Percentiles rank a stretch among this genome's conserved stretches.
Evolutionary conservation across 768 basidiomycete species (phyloP).

Genomic region (Amanita pallidorosea): DNA sequence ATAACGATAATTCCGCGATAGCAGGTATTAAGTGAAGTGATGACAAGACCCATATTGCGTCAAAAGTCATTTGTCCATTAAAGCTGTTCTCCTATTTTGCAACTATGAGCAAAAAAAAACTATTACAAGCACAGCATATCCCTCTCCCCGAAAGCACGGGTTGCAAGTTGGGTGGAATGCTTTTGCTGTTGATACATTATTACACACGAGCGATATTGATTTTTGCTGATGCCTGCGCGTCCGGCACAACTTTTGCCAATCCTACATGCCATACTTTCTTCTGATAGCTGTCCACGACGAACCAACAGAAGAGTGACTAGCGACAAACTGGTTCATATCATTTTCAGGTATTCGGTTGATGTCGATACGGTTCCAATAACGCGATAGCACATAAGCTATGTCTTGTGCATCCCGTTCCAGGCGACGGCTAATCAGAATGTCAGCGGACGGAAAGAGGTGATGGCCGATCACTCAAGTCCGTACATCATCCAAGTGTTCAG

Average conservation of each 20-base stretch:
- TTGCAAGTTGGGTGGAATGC: neutral
- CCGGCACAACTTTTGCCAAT: neutral
- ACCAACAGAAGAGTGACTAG: constrained; percentile 44
- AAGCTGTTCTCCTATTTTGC: no score
- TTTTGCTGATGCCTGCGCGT: neutral
- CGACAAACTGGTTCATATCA: constrained; percentile 74
- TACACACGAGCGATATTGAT: neutral
- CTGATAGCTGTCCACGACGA: constrained; percentile 69
- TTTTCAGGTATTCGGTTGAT: constrained; percentile 80
- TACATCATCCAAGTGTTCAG: constrained; percentile 78
- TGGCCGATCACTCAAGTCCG: constrained; percentile 16
- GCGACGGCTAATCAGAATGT: constrained; percentile 38
- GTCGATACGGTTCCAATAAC: constrained; percentile 76
- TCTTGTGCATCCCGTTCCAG: constrained; percentile 69
- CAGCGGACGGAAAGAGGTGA: constrained; percentile 9
- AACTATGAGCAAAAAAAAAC: neutral
- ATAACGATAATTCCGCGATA: neutral
- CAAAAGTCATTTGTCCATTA: neutral
- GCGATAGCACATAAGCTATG: constrained; percentile 57
- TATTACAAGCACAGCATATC: neutral
- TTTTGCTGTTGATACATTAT: neutral
- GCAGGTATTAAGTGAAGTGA: neutral
- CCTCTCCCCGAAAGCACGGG: neutral
- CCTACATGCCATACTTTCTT: constrained; percentile 55
- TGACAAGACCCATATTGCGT: neutral